These are phyloP conservation scores for Pythium brachiatum DNA, from an alignment of 352 stramenopile species.

Conservation along the genomic window DNA sequence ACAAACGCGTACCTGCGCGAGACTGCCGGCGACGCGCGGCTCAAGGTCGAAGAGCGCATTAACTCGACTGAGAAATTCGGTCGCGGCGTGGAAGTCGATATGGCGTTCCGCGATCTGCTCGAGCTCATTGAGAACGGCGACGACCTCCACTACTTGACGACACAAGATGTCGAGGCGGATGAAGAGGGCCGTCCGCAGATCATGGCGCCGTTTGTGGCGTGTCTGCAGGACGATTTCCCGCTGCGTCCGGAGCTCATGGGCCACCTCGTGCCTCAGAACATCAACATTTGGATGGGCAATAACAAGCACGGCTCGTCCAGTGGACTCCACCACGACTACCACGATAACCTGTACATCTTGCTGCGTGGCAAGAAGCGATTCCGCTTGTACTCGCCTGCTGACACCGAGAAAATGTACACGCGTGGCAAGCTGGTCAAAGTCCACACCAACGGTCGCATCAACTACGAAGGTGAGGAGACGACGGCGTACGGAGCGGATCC, in stretches of 20 bases:
- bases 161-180: slow-evolving; percentile 85
- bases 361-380: slow-evolving; percentile 94
- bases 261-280: slow-evolving; percentile 91
- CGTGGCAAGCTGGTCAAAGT: slow-evolving; percentile 79
- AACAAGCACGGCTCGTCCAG: slow-evolving; percentile 77
- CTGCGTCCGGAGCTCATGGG: slow-evolving; percentile 81
- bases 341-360: slow-evolving; percentile 98
- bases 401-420: slow-evolving; percentile 92
- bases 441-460: slow-evolving; percentile 95
- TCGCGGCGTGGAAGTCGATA: slow-evolving; percentile 80
- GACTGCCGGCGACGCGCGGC: slow-evolving; percentile 51
- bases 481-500: slow-evolving; percentile 76
- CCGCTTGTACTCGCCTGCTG: slow-evolving; percentile 89
- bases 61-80: slow-evolving; percentile 75
- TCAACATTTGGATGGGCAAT: slow-evolving; percentile 97
- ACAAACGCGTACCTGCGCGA: slow-evolving; percentile 68
- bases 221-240: slow-evolving; percentile 79
- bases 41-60: slow-evolving; percentile 82
- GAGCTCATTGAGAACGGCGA: slow-evolving; percentile 62
- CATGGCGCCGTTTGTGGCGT: slow-evolving; percentile 81
- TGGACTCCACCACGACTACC: slow-evolving; percentile 98
- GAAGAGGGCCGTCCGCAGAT: slow-evolving; percentile 74
- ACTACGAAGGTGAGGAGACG: slow-evolving; percentile 90
- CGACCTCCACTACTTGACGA: slow-evolving; percentile 87
- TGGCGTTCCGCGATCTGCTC: slow-evolving; percentile 80